Evolutionary conservation across 2,329 filamentous ascomycete genomes (phyloP).

Genomic region (Iodosphaeria phyllophila): DNA sequence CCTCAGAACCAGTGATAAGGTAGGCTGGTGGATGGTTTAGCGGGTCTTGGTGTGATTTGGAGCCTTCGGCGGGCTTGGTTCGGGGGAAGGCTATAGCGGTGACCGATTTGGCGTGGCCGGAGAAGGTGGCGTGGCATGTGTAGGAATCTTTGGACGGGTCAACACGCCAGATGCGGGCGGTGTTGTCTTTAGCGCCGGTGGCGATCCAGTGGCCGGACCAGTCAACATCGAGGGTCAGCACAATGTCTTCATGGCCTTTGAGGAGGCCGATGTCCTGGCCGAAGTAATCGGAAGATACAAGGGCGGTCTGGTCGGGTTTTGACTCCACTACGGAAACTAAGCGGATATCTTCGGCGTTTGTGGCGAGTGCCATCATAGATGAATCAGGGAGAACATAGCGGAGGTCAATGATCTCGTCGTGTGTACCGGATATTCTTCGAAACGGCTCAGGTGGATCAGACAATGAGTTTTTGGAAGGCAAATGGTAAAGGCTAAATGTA

Average conservation of each 20-base stretch:
- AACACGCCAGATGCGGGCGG: constrained; percentile 74
- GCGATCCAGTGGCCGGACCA: constrained; percentile 96
- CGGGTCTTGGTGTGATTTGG: constrained; percentile 53
- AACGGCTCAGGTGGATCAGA: constrained; percentile 30
- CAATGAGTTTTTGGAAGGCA: constrained; percentile 19
- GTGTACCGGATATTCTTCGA: constrained; percentile 79
- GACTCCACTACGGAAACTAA: constrained; percentile 52
- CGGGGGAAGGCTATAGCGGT: constrained; percentile 76
- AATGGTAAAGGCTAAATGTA: constrained; percentile 56
- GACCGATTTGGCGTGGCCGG: constrained; percentile 84
- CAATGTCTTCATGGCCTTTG: constrained; percentile 84
- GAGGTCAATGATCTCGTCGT: constrained; percentile 94
- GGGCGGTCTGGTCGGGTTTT: constrained; percentile 10
- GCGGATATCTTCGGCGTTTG: constrained; percentile 84
- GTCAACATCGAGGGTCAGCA: constrained; percentile 85
- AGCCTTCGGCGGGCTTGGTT: constrained; percentile 44
- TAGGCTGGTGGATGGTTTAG: constrained; percentile 67
- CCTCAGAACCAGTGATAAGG: constrained; percentile 81
- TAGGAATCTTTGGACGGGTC: constrained; percentile 60
- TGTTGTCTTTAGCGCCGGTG: constrained; percentile 94
- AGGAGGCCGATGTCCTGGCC: constrained; percentile 76
- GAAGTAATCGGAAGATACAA: constrained; percentile 42
- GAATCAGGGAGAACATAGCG: constrained; percentile 67
- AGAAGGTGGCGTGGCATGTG: constrained; percentile 64
- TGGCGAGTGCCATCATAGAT: constrained; percentile 74